These are phyloP conservation scores for Priceomyces haplophilus DNA, from an alignment of 805 yeast species.

Conservation along the genomic window DNA sequence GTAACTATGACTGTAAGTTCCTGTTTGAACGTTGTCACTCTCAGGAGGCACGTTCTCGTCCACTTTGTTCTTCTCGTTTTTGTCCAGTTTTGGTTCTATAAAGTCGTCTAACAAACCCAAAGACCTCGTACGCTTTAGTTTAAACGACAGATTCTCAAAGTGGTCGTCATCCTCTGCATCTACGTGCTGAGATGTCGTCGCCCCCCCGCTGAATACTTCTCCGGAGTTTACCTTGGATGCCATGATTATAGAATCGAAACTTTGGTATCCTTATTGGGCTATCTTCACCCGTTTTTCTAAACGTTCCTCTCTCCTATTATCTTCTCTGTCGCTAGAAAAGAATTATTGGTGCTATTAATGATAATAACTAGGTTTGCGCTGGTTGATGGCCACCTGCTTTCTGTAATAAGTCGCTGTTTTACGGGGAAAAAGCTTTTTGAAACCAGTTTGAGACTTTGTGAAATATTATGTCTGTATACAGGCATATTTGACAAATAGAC, in stretches of 20 bases:
- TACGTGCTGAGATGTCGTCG: conserved; percentile 62
- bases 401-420: background rate
- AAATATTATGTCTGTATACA: background rate
- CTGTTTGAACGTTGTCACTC: background rate
- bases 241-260: conserved; percentile 6
- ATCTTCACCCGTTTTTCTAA: background rate
- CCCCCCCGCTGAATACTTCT: conserved; percentile 53
- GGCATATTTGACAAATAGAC: background rate
- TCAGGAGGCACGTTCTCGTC: conserved; percentile 4
- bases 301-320: background rate
- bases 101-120: conserved; percentile 76
- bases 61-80: conserved; percentile 12
- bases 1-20: background rate
- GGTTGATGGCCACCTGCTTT: background rate
- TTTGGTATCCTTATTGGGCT: background rate
- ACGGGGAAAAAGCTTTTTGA: conserved; percentile 3
- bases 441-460: background rate
- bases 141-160: conserved; percentile 67
- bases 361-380: background rate
- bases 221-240: conserved; percentile 12
- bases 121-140: conserved; percentile 76
- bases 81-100: conserved; percentile 40
- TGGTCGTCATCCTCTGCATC: conserved; percentile 71
- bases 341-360: background rate
- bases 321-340: background rate